Evolutionary conservation across 2,329 filamentous ascomycete genomes (phyloP), one percentile per base, ranked within the genome.

Genomic region (Sporothrix dimorphospora): DNA sequence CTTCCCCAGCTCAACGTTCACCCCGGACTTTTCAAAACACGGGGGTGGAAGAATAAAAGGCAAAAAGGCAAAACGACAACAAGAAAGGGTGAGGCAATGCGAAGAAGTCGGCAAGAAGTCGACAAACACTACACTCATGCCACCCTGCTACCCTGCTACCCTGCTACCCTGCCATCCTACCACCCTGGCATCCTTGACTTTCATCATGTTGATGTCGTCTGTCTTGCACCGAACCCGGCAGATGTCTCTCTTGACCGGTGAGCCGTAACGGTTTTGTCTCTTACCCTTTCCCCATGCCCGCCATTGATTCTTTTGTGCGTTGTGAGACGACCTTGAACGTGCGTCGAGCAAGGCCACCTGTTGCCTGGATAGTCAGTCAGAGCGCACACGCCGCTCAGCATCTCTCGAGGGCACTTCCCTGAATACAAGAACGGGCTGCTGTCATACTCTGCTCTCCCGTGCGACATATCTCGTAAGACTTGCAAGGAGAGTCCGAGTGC

Each of bases 211-310:
- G 57, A 63, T 34, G 57, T 42, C 57, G 34, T 42, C 4, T 63
- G 57, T 63, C 57, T 63, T 63, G 57, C 57, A 24, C 57, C 57
- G 38, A 42, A 42, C 57, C n/a, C 34, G 57, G 34, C 57, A 42
- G 38, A 24, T 63, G 34, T 42, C 57, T 63, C 57, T 63, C 19
- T 11, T 24, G n/a, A 24, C 30, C 34, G n/a, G 57, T 63, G 57
- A 42, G 38, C 57, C n/a, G 34, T 24, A 63, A 63, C 57, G 57
- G 57, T 61, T 61, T 7, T 63, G 34, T 63, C 57, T 63, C 34
- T 34, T 40, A 21, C 57, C 57, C 34, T 63, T 63, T n/a, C 19
- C 16, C 30, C 14, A 47, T 19, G 14, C 12, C 42, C 42, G n/a
- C 42, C 12, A 47, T 4, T 5, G 9, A 53, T 53, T 21, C 49